Conservation (phyloP, 2,329 filamentous ascomycete species). For the Tolypocladium guangdongense region DNA sequence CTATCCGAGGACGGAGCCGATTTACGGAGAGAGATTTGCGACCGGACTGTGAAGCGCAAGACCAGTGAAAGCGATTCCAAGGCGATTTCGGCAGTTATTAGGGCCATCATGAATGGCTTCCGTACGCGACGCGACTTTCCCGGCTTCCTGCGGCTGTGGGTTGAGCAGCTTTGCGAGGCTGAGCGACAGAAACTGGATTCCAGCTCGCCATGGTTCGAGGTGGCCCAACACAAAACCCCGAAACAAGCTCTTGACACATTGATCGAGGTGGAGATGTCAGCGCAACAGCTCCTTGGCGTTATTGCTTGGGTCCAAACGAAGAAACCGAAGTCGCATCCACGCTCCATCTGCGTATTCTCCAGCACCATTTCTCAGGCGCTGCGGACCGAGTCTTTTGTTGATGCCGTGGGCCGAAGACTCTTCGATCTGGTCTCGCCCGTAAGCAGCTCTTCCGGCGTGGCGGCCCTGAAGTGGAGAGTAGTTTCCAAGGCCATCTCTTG, state of each 20-base stretch:
- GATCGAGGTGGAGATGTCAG: slow-evolving; percentile 32
- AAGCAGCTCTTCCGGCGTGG: slow-evolving; percentile 16
- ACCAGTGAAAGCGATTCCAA: slow-evolving; percentile 9
- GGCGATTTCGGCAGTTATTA: slow-evolving; percentile 24
- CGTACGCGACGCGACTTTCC: slow-evolving; percentile 31
- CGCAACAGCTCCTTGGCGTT: slow-evolving; percentile 30
- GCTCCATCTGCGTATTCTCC: slow-evolving; percentile 29
- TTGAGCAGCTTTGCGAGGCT: slow-evolving; percentile 25
- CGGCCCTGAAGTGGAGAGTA: slow-evolving; percentile 30
- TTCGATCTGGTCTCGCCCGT: slow-evolving; percentile 22
- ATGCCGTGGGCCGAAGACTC: slow-evolving; percentile 27
- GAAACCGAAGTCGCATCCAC: slow-evolving; percentile 16
- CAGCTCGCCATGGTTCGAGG: slow-evolving; percentile 22
- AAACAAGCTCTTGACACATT: slow-evolving; percentile 10
- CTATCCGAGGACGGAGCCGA: slow-evolving; percentile 24
- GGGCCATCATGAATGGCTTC: slow-evolving; percentile 32
- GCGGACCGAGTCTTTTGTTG: slow-evolving; percentile 28
- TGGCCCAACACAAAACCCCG: slow-evolving; percentile 10
- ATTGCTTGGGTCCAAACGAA: slow-evolving; percentile 30
- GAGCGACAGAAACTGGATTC: slow-evolving; percentile 16
- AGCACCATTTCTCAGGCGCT: slow-evolving; percentile 32
- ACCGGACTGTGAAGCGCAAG: slow-evolving; percentile 16
- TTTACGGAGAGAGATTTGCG: slow-evolving; percentile 29
- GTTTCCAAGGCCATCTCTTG: slow-evolving; percentile 25
- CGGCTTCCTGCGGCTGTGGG: slow-evolving; percentile 37